These are phyloP conservation scores for Plenodomus tracheiphilus DNA, from an alignment of 2,329 filamentous ascomycete genomes.

Conservation along the genomic window DNA sequence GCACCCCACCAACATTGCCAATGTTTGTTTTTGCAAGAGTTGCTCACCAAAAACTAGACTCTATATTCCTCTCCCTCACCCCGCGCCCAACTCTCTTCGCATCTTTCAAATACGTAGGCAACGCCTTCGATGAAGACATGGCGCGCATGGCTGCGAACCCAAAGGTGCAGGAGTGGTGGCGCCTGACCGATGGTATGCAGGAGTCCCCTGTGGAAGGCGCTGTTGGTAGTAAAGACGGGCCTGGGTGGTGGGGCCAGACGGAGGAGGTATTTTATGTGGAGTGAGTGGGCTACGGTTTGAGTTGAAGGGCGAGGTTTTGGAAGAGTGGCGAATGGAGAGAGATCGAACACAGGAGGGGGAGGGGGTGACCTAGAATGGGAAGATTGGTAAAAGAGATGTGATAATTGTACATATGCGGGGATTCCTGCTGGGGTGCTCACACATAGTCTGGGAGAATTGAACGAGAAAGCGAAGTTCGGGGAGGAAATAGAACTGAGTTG, in stretches of 20 bases:
- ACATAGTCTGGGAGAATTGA: no score
- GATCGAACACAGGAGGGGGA: no score
- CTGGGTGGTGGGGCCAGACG: conserved; percentile 68
- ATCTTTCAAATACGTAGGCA: conserved; percentile 77
- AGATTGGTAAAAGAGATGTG: no score
- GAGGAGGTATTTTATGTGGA: conserved; percentile 69
- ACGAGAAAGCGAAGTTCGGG: no score
- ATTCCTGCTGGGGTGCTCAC: no score
- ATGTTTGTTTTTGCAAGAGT: no score
- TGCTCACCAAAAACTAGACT: conserved; percentile 54
- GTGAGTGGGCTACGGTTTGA: conserved; percentile 3
- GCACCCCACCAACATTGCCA: not conserved
- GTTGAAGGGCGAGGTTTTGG: no score
- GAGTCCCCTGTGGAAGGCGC: conserved; percentile 59
- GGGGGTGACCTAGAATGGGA: no score
- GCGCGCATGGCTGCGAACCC: conserved; percentile 71
- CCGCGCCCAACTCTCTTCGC: conserved; percentile 68
- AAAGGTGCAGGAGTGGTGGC: conserved; percentile 78
- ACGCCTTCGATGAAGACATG: conserved; percentile 75
- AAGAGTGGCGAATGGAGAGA: no score
- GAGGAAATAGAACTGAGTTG: no score
- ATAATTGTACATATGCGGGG: no score
- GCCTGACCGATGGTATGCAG: conserved; percentile 77
- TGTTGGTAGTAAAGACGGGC: conserved; percentile 26
- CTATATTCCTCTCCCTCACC: conserved; percentile 68